Evolutionary conservation across 129 eudicot species (phyloP).

Genomic region (Sambucus nigra): DNA sequence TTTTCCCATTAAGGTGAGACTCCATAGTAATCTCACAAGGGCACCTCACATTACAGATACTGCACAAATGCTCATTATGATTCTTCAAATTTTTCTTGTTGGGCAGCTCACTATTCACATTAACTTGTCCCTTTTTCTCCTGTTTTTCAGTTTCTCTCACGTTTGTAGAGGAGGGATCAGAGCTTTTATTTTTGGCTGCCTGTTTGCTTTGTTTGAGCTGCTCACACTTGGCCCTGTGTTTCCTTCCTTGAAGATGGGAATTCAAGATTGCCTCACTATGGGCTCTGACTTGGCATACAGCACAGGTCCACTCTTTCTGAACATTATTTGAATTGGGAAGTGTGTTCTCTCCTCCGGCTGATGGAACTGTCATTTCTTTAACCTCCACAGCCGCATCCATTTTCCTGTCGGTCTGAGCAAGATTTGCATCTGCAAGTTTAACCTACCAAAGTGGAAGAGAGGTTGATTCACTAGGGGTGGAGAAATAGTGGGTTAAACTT

Average conservation of each 20-base stretch:
- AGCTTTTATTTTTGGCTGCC: background rate
- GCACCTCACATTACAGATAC: slow-evolving; percentile 13
- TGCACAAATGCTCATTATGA: background rate
- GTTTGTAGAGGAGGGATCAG: slow-evolving; percentile 1
- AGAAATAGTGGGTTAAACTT: no score
- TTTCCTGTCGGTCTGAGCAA: background rate
- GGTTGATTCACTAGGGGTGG: background rate
- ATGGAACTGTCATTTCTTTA: slow-evolving; percentile 1
- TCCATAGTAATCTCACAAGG: background rate
- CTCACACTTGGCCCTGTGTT: slow-evolving; percentile 16
- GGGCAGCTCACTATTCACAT: background rate
- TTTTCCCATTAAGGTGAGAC: slow-evolving; percentile 15
- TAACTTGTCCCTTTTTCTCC: background rate
- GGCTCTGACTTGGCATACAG: slow-evolving; percentile 20
- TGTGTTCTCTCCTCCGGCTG: background rate
- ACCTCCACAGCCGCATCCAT: background rate
- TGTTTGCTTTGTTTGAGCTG: slow-evolving; percentile 13
- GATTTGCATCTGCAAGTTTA: background rate
- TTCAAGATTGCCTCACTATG: slow-evolving; percentile 12
- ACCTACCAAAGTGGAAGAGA: slow-evolving; percentile 3
- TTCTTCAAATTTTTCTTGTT: background rate
- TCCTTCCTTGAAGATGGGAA: slow-evolving; percentile 24
- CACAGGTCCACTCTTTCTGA: slow-evolving; percentile 30
- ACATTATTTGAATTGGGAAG: slow-evolving; percentile 4
- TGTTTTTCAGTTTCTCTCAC: background rate